Base-by-base conservation (phyloP, 78 protist genomes). In the Protostelium mycophagum region DNA sequence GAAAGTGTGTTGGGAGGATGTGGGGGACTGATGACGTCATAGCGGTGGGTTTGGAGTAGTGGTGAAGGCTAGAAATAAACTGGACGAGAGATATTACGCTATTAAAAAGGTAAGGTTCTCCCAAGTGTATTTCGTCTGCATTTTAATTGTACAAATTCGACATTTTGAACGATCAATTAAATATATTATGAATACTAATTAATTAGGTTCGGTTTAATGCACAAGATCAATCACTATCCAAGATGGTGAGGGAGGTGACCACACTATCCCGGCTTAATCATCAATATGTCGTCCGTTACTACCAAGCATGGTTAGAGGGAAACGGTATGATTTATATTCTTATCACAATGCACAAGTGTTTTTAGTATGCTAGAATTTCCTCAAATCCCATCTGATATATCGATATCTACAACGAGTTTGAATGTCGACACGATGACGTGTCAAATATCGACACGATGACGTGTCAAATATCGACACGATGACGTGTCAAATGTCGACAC, bases 31-130 rank as follows among this genome's bases (percentile, higher is more conserved):
- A 91, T 93, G 37, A 87, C 85, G 36, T 37, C 93, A n/a, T 34
- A 36, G 37, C 38, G 95, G 92, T 36, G 92, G 92, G 9, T 93
- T 90, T 63, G 95, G 95, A 23, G 89, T 93, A 28, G 93, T 90
- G 29, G 93, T 93, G 37, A 87, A 89, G 36, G 84, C 93, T 25
- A 85, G 51, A 35, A 93, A 93, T 51, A 93, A 90, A 37, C 63
- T 90, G 35, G 95, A 93, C 85, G 93, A 86, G 38, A 28, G 95
- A 28, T 88, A 88, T n/a, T 94, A 94, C 87, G 96, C 96, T 34
- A 91, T 94, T 16, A 94, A 94, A 31, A 94, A 94, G 90, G 89
- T 94, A n/a, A n/a, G n/a, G n/a, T n/a, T n/a, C n/a, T n/a, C n/a
- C n/a, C n/a, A n/a, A n/a, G n/a, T n/a, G n/a, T n/a, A n/a, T n/a